Percentiles rank a stretch among this genome's conserved stretches.
These are phyloP conservation scores for Pholiota molesta DNA, from an alignment of 768 basidiomycete species.

Conservation along the genomic window DNA sequence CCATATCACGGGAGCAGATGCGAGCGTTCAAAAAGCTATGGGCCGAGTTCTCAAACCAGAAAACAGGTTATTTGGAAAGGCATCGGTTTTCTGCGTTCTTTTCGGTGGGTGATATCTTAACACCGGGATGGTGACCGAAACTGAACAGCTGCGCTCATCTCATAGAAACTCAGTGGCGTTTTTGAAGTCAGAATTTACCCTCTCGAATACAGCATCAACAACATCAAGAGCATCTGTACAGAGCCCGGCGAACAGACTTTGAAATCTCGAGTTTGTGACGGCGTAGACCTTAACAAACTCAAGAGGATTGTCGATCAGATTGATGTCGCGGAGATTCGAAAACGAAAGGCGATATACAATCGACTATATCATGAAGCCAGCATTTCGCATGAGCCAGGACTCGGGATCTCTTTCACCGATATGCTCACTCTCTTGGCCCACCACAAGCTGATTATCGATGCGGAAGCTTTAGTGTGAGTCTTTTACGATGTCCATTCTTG, in stretches of 20 bases:
- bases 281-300: constrained; percentile 68
- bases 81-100: constrained; percentile 79
- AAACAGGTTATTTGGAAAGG: constrained; percentile 78
- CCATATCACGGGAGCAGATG: constrained; percentile 90
- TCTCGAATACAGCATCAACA: constrained; percentile 59
- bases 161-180: constrained; percentile 80
- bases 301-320: constrained; percentile 60
- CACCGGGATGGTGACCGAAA: neutral
- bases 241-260: constrained; percentile 37
- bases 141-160: constrained; percentile 6
- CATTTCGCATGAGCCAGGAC: constrained; percentile 67
- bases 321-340: constrained; percentile 64
- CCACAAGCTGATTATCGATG: constrained; percentile 89
- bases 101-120: constrained; percentile 52
- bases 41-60: constrained; percentile 80
- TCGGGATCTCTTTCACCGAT: constrained; percentile 88
- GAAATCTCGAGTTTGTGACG: constrained; percentile 42
- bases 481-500: neutral
- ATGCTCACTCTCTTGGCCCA: constrained; percentile 90
- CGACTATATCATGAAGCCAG: constrained; percentile 87
- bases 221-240: constrained; percentile 57
- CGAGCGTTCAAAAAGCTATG: constrained; percentile 93
- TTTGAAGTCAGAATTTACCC: constrained; percentile 92
- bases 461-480: constrained; percentile 84
- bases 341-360: constrained; percentile 70